Base-by-base conservation (phyloP, 2,329 filamentous ascomycete species). In the Samsoniella hepiali region DNA sequence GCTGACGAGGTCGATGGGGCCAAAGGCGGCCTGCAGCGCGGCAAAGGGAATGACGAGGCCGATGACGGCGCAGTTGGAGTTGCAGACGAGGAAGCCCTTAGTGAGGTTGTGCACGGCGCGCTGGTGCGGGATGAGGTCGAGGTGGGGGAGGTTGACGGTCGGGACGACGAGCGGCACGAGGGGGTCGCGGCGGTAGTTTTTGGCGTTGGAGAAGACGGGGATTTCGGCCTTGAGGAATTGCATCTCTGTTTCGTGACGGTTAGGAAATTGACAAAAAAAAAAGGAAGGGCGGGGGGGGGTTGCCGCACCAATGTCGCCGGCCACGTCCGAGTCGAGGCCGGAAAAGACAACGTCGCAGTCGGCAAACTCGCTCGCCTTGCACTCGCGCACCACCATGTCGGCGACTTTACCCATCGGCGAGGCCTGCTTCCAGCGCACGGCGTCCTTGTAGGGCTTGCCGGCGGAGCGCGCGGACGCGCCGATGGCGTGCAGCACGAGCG, bases 11-110 rank as follows among this genome's bases (percentile, higher is more conserved):
- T 91, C 89, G 69, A 97, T 90, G 70, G 89, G 88, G 51, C 94
- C 95, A 72, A 98, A 97, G 70, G 86, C 88, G 59, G 88, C 86
- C 76, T 96, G 91, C 42, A 98, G 86, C 17, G 94, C 94, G 11
- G 93, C 93, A 73, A 97, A 94, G 31, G 95, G 95, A 67, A 97
- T 96, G 65, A 97, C 94, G 64, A 98, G 87, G 55, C 94, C 94
- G 71, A 98, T 97, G 72, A 97, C 94, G 63, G 94, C 94, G 79
- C 95, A 99, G 81, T 98, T 98, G 68, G 92, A 96, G 81, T 98
- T 98, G 84, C 94, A 98, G 65, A 97, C 92, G 44, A 98, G 80
- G 80, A 98, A 97, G 31, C 95, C 95, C 78, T 91, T 93, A 66
- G 89, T 81, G 51, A 97, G 82, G 34, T 81, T 80, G 75, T 90